phyloP scores from a whole-genome alignment of 202 grass and related monocot species.

The Digitaria exilis region DNA sequence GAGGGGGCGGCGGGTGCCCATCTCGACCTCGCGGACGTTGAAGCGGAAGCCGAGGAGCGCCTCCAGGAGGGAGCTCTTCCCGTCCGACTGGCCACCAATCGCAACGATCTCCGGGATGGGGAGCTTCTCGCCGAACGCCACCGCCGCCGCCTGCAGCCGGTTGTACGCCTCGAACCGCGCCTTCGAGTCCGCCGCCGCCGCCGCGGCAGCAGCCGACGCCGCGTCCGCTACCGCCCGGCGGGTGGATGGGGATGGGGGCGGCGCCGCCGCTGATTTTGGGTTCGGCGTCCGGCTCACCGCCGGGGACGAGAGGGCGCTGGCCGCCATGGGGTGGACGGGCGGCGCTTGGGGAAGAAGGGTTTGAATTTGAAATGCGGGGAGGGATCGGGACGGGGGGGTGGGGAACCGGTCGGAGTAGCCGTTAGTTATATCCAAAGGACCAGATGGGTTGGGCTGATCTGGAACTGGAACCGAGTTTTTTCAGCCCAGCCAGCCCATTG shows the following conservation, averaged over 20 bases:
- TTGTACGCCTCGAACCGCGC: conserved; percentile 98
- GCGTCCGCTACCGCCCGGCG: conserved; percentile 30
- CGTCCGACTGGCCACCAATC: conserved; percentile 80
- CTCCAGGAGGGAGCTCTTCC: conserved; percentile 94
- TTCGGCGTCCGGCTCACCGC: conserved; percentile 57
- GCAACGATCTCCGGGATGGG: conserved; percentile 96
- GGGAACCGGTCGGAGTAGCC: conserved; percentile 25
- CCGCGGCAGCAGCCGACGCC: conserved; percentile 34
- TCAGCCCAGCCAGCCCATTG: not conserved
- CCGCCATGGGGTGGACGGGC: conserved; percentile 41
- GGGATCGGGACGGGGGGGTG: not conserved
- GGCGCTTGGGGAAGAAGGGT: not conserved
- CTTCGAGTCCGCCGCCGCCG: conserved; percentile 57
- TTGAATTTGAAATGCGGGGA: conserved; percentile 58
- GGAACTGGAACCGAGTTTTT: not conserved
- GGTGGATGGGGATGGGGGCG: conserved; percentile 53
- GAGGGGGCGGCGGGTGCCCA: conserved; percentile 92
- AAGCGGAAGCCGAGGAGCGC: conserved; percentile 93
- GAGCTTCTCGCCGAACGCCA: conserved; percentile 91
- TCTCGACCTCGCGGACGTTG: conserved; percentile 97
- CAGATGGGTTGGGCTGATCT: not conserved
- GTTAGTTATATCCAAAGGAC: conserved; percentile 25
- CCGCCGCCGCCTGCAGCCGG: conserved; percentile 88
- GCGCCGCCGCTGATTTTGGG: conserved; percentile 25
- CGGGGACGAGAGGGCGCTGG: conserved; percentile 47